Conservation (phyloP, 1,284 basidiomycete species). For the Cutaneotrichosporon cutaneum region DNA sequence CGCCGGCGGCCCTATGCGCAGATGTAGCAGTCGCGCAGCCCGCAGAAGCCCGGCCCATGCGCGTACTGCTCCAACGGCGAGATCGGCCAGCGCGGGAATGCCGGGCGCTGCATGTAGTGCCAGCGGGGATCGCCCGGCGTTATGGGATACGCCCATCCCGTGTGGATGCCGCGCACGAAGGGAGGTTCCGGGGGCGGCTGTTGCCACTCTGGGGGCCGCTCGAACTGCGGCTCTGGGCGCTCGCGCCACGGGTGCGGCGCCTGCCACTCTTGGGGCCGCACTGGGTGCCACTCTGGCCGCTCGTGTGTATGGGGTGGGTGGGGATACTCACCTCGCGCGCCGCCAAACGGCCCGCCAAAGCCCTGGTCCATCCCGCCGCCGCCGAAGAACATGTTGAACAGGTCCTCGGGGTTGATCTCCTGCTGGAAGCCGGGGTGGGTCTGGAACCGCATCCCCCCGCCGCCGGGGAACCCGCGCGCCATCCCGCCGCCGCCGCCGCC, state of each 20-base stretch:
- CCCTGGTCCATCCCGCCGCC: constrained; percentile 60
- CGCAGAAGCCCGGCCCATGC: neutral
- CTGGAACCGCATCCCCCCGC: constrained; percentile 33
- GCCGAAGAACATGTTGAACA: constrained; percentile 99
- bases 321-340: constrained; percentile 40
- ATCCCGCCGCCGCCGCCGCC: constrained; percentile 60
- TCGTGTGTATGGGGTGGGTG: neutral
- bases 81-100: neutral
- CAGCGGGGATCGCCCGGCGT: neutral
- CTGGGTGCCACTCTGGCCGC: neutral
- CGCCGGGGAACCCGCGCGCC: constrained; percentile 49
- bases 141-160: neutral
- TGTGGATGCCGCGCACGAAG: too few species aligned
- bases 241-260: neutral
- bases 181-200: neutral
- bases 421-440: constrained; percentile 63
- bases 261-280: neutral
- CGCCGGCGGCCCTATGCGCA: neutral
- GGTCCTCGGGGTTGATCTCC: constrained; percentile 89
- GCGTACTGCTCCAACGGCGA: neutral
- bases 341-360: constrained; percentile 58
- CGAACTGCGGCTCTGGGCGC: neutral
- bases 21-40: neutral
- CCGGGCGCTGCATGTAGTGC: neutral
- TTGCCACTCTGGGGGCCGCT: neutral